Evolutionary conservation across 148 eudicot species (phyloP), one percentile per base, ranked within the genome.

Genomic region (Camellia granthamiana): DNA sequence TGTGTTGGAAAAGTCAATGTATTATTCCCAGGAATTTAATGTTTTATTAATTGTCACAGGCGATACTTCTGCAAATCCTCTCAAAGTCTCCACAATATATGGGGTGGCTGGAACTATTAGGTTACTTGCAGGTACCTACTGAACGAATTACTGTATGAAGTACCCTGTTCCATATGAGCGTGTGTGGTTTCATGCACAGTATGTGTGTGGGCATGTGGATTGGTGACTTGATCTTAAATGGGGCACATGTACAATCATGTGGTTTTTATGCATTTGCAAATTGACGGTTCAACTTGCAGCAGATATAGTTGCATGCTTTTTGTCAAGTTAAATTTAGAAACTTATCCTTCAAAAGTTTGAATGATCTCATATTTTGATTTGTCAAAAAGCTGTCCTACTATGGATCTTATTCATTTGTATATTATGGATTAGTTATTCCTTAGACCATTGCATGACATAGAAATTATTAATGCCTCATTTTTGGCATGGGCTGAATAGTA

Each of bases 51-150:
- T 59, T 89, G 80, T 72, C 67, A 82, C 92, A 95, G 98, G 88
- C 88, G 91, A 86, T 79, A 84, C 81, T 72, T 69, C 82, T 66
- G 90, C 81, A 83, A 79, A 51, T 59, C 90, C 99, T 51, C 79
- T 44, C 54, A 93, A 89, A 84, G 84, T 89, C 71, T 91, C 91
- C 44, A 89, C 82, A 23, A 87, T 96, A 71, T 96, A 86, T 76
- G 99, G 99, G 70, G 92, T 96, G 14, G 92, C 88, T 78, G 99
- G 99, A 84, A 90, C 97, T 75, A 92, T 96, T 79, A 91, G 92
- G 86, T 78, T 94, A 82, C 92, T 93, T 59, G 85, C 98, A 93
- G 99, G 99, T 96, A 89, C 69, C 77, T 79, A 12, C 64, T 70
- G 67, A 74, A 79, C 52, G 56, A 64, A 54, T 60, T 47, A 70